These are phyloP conservation scores for Colletotrichum sp. DNA, from an alignment of 2,329 filamentous ascomycete species.

Conservation along the genomic window DNA sequence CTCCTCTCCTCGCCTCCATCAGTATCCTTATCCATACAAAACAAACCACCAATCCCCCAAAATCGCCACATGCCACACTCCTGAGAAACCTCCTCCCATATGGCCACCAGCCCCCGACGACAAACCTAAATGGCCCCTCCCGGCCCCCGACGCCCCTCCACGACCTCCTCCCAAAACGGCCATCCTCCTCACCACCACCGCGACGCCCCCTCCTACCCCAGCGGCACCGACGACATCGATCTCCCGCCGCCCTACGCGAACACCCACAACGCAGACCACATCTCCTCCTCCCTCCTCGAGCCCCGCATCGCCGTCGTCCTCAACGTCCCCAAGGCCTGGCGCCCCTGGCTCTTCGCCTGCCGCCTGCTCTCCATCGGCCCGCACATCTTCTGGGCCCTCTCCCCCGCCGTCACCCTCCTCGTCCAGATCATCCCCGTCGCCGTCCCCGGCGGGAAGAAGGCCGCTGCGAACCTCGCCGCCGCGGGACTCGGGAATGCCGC, in stretches of 20 bases:
- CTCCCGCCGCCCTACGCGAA: neutral
- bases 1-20: neutral
- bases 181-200: neutral
- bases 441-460: constrained; percentile 25
- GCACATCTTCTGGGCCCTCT: constrained; percentile 73
- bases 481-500: constrained; percentile 38
- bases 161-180: neutral
- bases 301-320: constrained; percentile 81
- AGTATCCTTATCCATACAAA: neutral
- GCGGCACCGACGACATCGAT: neutral
- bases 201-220: neutral
- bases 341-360: constrained; percentile 74
- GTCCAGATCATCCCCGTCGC: constrained; percentile 60
- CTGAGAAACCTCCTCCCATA: neutral
- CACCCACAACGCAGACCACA: constrained; percentile 2
- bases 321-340: constrained; percentile 75
- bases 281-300: constrained; percentile 60
- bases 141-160: constrained; percentile 3
- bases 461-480: constrained; percentile 25
- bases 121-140: constrained; percentile 1
- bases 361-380: constrained; percentile 76
- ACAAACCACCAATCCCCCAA: neutral
- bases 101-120: constrained; percentile 7
- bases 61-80: neutral
- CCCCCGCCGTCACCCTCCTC: constrained; percentile 71